Percentiles rank a stretch among this genome's conserved stretches.
phyloP scores from a whole-genome alignment of 495 filamentous ascomycete species.

The Lasiosphaeria miniovina region DNA sequence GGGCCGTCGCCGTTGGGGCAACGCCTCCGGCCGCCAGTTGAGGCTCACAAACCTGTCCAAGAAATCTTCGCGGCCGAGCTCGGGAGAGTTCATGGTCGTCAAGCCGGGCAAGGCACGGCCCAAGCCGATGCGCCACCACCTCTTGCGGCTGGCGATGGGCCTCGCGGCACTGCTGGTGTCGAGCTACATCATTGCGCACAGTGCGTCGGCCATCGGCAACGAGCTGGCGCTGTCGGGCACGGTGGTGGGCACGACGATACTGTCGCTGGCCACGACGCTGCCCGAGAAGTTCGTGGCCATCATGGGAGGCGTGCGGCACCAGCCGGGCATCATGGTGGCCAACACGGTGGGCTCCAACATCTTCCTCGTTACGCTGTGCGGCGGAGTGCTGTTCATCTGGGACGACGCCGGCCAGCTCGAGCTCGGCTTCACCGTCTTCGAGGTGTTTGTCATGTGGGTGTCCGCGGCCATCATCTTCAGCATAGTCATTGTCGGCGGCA shows the following conservation, averaged over 20 bases:
- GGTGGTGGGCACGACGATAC: conserved; percentile 51
- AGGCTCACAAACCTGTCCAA: neutral
- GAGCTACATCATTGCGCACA: conserved; percentile 47
- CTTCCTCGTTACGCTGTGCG: conserved; percentile 52
- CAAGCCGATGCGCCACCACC: conserved; percentile 33
- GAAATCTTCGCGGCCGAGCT: conserved; percentile 1
- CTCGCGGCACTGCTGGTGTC: conserved; percentile 47
- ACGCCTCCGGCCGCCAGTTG: neutral
- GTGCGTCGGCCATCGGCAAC: conserved; percentile 36
- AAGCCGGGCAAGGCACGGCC: conserved; percentile 6
- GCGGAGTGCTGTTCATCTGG: conserved; percentile 41
- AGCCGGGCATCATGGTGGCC: conserved; percentile 51
- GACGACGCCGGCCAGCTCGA: conserved; percentile 21
- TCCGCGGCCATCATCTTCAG: conserved; percentile 30
- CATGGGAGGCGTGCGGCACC: conserved; percentile 42
- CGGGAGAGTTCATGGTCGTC: conserved; percentile 7
- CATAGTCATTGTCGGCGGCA: conserved; percentile 33
- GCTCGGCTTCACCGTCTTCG: conserved; percentile 31
- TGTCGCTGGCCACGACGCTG: conserved; percentile 56
- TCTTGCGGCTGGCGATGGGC: conserved; percentile 46
- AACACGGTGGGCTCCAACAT: conserved; percentile 56
- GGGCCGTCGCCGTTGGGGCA: conserved; percentile 1
- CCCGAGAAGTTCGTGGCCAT: conserved; percentile 55
- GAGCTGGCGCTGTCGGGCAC: conserved; percentile 42
- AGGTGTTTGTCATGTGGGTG: conserved; percentile 35